Base-by-base conservation (phyloP, 306 rosid species). In the Luffa aegyptiaca region DNA sequence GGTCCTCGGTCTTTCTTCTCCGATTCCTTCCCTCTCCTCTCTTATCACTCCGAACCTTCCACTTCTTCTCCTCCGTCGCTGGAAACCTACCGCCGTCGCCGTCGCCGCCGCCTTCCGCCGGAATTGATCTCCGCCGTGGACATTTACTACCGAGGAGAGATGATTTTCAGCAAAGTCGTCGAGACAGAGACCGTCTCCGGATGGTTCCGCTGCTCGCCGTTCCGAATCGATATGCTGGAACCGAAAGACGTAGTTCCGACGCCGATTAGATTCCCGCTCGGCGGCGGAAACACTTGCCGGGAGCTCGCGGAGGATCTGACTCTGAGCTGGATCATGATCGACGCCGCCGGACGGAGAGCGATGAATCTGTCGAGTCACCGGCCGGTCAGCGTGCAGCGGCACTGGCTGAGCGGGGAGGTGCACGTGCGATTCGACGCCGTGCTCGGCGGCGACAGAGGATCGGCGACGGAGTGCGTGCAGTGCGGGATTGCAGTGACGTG, bases 361-460 rank as follows among this genome's bases (percentile, higher is more conserved):
- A 80, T 86, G 87, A 89, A 91, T 81, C 57, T 93, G n/a, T 90
- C 98, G 35, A 92, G 96, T 81, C 65, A 81, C 73, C 55, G 37
- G 66, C 81, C 93, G 72, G 92, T 92, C 36, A 79, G 85, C 13
- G 89, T 92, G 74, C 76, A 82, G 77, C 82, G 88, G 33, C 95
- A 93, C 89, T 90, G 92, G 95, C 72, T 93, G 79, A 93, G 85
- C 80, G 91, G 98, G 8, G 96, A 91, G 79, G 88, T 90, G 59
- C 85, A 86, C 44, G 89, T 70, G 83, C 55, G 85, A 58, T 93
- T 92, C 70, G 81, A 84, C 2, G 46, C 91, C n/a, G 84, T 91
- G 16, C 18, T 92, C 0, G 45, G 36, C 1, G 97, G 93, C 0
- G 88, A 85, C 8, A 85, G 18, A n/a, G 93, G 96, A 5, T 18